Conservation (phyloP, 108 stramenopile genomes). For the Skeletonema tropicum region DNA sequence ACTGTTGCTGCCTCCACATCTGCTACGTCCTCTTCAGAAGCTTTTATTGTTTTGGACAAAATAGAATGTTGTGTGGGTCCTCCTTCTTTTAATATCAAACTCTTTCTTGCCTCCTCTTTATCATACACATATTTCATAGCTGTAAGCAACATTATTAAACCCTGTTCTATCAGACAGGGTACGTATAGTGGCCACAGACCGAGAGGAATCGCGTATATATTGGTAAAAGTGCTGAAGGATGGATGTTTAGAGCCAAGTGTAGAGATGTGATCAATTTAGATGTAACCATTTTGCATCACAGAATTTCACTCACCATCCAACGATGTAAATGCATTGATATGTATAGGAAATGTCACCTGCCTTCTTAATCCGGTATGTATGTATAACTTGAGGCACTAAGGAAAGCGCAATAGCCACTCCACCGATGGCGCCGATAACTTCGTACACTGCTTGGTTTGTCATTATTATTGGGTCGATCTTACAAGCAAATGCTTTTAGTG, state of each 20-base stretch:
- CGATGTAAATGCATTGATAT: constrained; percentile 29
- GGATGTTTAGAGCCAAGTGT: neutral
- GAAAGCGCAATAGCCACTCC: constrained; percentile 24
- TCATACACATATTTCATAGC: constrained; percentile 30
- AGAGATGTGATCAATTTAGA: neutral
- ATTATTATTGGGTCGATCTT: neutral
- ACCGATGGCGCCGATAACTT: constrained; percentile 19
- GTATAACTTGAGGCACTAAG: constrained; percentile 15
- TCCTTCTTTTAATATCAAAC: neutral
- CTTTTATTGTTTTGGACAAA: neutral
- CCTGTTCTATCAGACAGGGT: constrained; percentile 22
- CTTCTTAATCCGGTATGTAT: constrained; percentile 20
- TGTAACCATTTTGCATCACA: neutral
- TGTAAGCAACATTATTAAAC: constrained; percentile 19
- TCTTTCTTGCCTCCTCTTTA: neutral
- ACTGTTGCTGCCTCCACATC: neutral
- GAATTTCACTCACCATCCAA: constrained; percentile 7
- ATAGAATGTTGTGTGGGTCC: neutral
- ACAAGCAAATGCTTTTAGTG: no score
- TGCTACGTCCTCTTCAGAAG: neutral
- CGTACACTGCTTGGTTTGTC: neutral
- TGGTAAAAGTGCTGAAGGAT: constrained; percentile 14
- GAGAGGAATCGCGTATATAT: constrained; percentile 19
- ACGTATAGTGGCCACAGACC: constrained; percentile 25
- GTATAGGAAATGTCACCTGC: constrained; percentile 21